Evolutionary conservation across 108 stramenopile genomes (phyloP).

Genomic region (Conticribra guillardii): DNA sequence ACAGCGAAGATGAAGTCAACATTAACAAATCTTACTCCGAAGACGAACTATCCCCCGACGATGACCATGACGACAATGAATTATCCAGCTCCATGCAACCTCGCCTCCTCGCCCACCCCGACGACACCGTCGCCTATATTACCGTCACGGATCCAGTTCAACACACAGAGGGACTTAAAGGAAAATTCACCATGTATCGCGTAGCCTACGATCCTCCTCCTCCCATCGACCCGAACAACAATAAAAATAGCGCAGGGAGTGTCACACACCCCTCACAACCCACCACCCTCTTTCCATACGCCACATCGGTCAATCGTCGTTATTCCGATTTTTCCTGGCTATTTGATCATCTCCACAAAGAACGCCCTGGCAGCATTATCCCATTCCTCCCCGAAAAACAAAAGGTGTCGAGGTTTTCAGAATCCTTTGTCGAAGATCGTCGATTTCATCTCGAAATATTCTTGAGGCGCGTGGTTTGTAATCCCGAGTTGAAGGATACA

Average conservation of each 20-base stretch:
- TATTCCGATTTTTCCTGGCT: slow-evolving; percentile 94
- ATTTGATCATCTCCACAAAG: slow-evolving; percentile 66
- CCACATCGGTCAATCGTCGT: slow-evolving; percentile 70
- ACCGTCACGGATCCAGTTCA: slow-evolving; percentile 47
- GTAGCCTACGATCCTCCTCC: slow-evolving; percentile 39
- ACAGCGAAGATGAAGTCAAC: background rate
- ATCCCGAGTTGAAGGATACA: slow-evolving; percentile 74
- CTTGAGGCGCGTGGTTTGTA: slow-evolving; percentile 62
- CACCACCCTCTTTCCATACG: slow-evolving; percentile 9
- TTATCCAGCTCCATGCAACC: background rate
- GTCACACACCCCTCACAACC: background rate
- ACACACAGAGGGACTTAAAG: slow-evolving; percentile 33
- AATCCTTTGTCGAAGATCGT: slow-evolving; percentile 72
- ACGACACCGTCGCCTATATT: slow-evolving; percentile 23
- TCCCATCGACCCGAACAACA: background rate
- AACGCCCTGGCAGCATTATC: slow-evolving; percentile 86
- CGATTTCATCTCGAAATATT: slow-evolving; percentile 81
- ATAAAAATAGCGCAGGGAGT: background rate
- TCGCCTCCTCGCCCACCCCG: slow-evolving; percentile 16
- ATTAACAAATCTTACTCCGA: background rate
- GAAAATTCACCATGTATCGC: slow-evolving; percentile 42
- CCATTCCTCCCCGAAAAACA: slow-evolving; percentile 91
- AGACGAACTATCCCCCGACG: slow-evolving; percentile 4
- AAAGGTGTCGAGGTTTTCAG: slow-evolving; percentile 57
- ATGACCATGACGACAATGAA: background rate